These are phyloP conservation scores for Cyberlindnera nakhonratchasimensis DNA, from an alignment of 805 yeast genomes.

Conservation along the genomic window DNA sequence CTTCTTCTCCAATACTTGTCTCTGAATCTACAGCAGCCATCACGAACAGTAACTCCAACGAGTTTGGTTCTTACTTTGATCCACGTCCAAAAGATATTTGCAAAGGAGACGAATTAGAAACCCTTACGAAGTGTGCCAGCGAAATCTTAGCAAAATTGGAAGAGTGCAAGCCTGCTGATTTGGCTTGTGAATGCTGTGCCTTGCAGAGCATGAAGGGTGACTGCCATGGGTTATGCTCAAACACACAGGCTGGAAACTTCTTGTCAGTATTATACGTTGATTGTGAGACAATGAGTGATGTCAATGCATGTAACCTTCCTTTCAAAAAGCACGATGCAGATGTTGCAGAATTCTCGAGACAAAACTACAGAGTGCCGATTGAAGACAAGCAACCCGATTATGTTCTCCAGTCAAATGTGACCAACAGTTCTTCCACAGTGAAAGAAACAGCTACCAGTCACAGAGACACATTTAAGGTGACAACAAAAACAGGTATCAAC, in stretches of 20 bases:
- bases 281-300: slow-evolving; percentile 44
- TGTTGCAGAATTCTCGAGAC: slow-evolving; percentile 28
- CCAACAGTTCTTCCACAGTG: slow-evolving; percentile 17
- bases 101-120: slow-evolving; percentile 41
- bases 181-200: slow-evolving; percentile 57
- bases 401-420: slow-evolving; percentile 20
- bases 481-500: no score
- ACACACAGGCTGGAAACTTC: slow-evolving; percentile 43
- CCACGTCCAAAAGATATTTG: slow-evolving; percentile 46
- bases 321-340: slow-evolving; percentile 41
- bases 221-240: slow-evolving; percentile 48
- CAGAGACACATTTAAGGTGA: no score
- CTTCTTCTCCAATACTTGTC: background rate
- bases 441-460: slow-evolving; percentile 1
- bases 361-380: slow-evolving; percentile 25
- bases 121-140: slow-evolving; percentile 42
- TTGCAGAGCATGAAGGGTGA: slow-evolving; percentile 43
- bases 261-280: slow-evolving; percentile 43
- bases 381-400: slow-evolving; percentile 28
- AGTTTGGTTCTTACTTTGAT: slow-evolving; percentile 42
- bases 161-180: slow-evolving; percentile 49
- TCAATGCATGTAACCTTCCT: slow-evolving; percentile 49
- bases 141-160: slow-evolving; percentile 44
- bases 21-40: slow-evolving; percentile 11
- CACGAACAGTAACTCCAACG: slow-evolving; percentile 26